Evolutionary conservation across 2,329 filamentous ascomycete genomes (phyloP).

Genomic region (Thielaviopsis populi): DNA sequence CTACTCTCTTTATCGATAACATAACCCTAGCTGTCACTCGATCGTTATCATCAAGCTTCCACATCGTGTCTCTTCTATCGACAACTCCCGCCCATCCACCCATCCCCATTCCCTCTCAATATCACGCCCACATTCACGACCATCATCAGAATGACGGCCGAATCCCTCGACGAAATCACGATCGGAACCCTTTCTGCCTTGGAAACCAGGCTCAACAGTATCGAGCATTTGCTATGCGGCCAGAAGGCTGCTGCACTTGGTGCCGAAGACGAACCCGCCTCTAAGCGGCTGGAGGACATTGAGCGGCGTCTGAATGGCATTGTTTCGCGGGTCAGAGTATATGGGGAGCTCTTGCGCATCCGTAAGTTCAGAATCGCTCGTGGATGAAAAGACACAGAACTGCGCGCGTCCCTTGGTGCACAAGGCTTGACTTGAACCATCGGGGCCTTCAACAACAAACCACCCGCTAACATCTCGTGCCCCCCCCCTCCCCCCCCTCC

Average conservation of each 20-base stretch:
- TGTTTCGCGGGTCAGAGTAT: conserved; percentile 38
- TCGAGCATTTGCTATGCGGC: conserved; percentile 45
- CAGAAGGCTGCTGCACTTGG: conserved; percentile 20
- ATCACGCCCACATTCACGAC: neutral
- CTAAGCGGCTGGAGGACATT: conserved; percentile 33
- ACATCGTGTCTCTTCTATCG: no score
- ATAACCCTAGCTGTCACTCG: neutral
- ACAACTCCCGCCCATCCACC: neutral
- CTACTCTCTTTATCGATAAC: conserved; percentile 8
- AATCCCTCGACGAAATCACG: conserved; percentile 35
- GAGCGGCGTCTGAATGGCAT: conserved; percentile 39
- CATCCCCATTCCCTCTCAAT: neutral
- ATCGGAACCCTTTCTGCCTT: conserved; percentile 41
- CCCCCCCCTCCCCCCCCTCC: neutral
- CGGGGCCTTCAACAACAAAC: neutral
- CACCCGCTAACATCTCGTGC: neutral
- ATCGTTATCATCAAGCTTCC: no score
- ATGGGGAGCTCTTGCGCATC: conserved; percentile 44
- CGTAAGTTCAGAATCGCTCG: conserved; percentile 29
- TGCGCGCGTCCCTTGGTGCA: neutral
- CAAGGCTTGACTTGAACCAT: neutral
- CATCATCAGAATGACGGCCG: conserved; percentile 22
- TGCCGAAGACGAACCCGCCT: conserved; percentile 28
- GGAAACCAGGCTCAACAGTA: conserved; percentile 41
- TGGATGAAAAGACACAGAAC: neutral